Base-by-base conservation (phyloP, 768 basidiomycete species). In the Suillus decipiens region DNA sequence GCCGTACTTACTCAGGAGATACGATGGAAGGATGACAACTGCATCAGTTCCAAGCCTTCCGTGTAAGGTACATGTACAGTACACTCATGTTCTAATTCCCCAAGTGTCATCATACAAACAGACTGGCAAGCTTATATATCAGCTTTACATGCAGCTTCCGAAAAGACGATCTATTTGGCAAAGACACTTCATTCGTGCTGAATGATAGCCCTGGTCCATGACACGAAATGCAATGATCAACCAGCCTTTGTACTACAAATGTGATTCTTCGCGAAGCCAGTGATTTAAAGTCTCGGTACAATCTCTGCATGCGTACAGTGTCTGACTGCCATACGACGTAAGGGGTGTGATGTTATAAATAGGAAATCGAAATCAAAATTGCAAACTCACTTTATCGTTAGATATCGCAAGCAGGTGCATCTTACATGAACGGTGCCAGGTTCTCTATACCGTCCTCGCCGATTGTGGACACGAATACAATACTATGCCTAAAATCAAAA, bases 1-100 rank as follows among this genome's bases (percentile, higher is more conserved):
- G 85, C 81, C 0, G 84, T 86, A 1, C 72, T 93, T 71, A 85
- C 78, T 64, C 93, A 93, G 71, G 75, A 87, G 67, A 77, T 91
- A 24, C 84, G 86, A 28, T 90, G 86, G 85, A 81, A 90, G 31
- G 80, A 81, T 50, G 70, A 57, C 14, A 69, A 63, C 24, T 75
- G 66, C 51, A 36, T 75, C 14, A 61, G 17, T 57, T 39, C 37
- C 17, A 57, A 57, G 37, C 56, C 56, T 56, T 56, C 55, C 24
- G 37, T 15, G 54, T 55, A 24, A 56, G 36, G 37, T 19, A 19
- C 37, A 41, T 57, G 56, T 41, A 57, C 24, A 56, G 24, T 24
- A 8, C 28, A 50, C 28, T 17, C 15, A 51, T 51, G 17, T 33
- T 33, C 31, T 33, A 5, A 33, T 33, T 51, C 15, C 14, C 48